phyloP scores from a whole-genome alignment of 352 stramenopile species.

The Pythium dissotocum region DNA sequence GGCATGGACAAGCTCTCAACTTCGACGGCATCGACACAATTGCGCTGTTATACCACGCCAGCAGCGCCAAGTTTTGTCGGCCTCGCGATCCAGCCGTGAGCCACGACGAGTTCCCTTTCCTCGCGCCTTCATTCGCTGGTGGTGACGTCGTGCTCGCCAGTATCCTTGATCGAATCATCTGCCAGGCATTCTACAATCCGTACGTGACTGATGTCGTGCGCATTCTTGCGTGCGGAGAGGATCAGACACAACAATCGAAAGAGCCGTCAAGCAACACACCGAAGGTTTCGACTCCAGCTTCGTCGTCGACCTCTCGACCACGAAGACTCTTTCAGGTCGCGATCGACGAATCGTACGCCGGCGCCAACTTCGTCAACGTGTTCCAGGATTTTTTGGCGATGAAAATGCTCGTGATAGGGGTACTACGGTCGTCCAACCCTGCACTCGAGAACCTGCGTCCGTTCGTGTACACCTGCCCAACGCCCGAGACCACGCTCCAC shows the following conservation, averaged over 20 bases:
- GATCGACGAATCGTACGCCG: conserved; percentile 43
- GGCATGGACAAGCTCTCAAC: neutral
- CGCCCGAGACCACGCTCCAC: conserved; percentile 44
- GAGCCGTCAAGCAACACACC: neutral
- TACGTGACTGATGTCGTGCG: conserved; percentile 70
- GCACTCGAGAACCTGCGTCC: conserved; percentile 57
- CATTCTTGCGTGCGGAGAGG: conserved; percentile 44
- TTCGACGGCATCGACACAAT: conserved; percentile 34
- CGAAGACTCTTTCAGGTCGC: conserved; percentile 40
- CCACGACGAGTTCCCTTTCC: conserved; percentile 50
- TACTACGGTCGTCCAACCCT: conserved; percentile 41
- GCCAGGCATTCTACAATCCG: conserved; percentile 80
- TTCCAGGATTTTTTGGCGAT: conserved; percentile 47
- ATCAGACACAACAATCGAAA: neutral
- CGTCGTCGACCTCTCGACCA: neutral
- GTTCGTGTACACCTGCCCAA: conserved; percentile 67
- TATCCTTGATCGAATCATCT: conserved; percentile 64
- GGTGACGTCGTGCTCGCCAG: conserved; percentile 58
- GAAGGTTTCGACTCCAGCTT: neutral
- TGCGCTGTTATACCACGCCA: conserved; percentile 44
- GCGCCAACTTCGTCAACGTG: conserved; percentile 39
- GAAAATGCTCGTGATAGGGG: conserved; percentile 50
- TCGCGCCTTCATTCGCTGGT: conserved; percentile 55
- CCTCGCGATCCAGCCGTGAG: conserved; percentile 46
- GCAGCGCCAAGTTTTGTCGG: conserved; percentile 54